Conservation (phyloP, 2,329 filamentous ascomycete genomes). For the Cordyceps cateniannulata region DNA sequence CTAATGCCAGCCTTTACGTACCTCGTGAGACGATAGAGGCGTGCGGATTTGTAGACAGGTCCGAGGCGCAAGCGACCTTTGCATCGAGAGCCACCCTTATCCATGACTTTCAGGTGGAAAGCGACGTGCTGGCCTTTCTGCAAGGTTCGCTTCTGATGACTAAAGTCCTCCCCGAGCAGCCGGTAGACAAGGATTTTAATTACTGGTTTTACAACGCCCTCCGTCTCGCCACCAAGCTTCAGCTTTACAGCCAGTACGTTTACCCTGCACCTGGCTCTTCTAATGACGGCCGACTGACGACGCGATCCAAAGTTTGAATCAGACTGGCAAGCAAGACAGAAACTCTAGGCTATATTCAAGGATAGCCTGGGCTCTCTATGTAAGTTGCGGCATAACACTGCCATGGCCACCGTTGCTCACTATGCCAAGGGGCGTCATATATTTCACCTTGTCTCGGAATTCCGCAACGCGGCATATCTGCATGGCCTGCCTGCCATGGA, state of each 20-base stretch:
- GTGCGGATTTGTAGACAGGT: neutral
- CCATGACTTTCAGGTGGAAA: neutral
- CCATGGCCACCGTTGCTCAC: neutral
- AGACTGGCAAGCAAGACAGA: neutral
- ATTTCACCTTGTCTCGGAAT: neutral
- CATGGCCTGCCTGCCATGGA: neutral
- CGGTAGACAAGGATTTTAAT: neutral
- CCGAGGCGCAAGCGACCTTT: neutral
- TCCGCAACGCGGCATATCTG: neutral
- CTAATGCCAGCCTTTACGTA: neutral
- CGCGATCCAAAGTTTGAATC: neutral
- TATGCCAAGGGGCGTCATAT: neutral
- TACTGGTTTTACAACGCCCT: slow-evolving; percentile 10
- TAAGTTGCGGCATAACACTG: neutral
- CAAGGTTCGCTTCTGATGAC: slow-evolving; percentile 3
- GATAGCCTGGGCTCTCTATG: slow-evolving; percentile 4
- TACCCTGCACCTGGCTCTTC: neutral
- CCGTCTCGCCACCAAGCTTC: neutral
- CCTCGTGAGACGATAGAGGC: neutral
- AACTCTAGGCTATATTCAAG: neutral
- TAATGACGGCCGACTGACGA: too few relatives aligned
- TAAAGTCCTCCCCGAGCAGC: neutral
- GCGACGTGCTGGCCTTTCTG: neutral
- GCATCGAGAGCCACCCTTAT: neutral
- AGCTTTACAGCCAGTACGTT: slow-evolving; percentile 5